Evolutionary conservation across 257 asterid genomes (phyloP).

Genomic region (Galeopsis tetrahit): DNA sequence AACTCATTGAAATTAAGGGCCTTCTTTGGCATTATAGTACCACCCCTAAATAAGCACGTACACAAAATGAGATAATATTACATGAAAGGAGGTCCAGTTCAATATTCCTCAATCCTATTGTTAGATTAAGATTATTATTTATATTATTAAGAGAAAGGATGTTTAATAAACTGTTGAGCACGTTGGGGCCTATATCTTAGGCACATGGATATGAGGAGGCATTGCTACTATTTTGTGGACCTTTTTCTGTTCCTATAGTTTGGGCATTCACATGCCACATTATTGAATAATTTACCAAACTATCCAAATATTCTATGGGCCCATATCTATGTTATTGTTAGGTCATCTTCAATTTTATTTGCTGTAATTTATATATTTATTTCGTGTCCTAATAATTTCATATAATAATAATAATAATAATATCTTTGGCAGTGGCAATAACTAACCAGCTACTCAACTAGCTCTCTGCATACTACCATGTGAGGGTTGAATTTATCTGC

Average conservation of each 20-base stretch:
- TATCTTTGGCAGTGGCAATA: slow-evolving; percentile 21
- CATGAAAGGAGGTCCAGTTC: too few relatives aligned
- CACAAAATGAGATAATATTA: too few relatives aligned
- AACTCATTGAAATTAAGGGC: too few relatives aligned
- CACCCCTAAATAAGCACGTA: too few relatives aligned
- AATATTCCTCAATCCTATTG: too few relatives aligned
- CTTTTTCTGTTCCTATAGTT: slow-evolving; percentile 27
- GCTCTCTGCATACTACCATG: slow-evolving; percentile 33
- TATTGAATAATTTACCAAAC: slow-evolving; percentile 1
- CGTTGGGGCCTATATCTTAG: neutral
- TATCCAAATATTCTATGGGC: slow-evolving; percentile 30
- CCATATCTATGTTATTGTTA: slow-evolving; percentile 47
- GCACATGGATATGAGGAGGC: slow-evolving; percentile 32
- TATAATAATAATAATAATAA: slow-evolving; percentile 1
- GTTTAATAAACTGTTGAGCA: neutral
- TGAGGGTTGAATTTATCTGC: slow-evolving; percentile 33
- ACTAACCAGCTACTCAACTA: slow-evolving; percentile 24
- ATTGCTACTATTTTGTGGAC: slow-evolving; percentile 25
- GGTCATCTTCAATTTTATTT: slow-evolving; percentile 24
- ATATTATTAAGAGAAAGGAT: neutral
- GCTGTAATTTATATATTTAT: neutral
- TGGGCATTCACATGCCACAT: slow-evolving; percentile 37
- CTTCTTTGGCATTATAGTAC: too few relatives aligned
- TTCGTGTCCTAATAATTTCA: neutral
- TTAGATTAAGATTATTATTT: neutral